Base-by-base conservation (phyloP, 1,284 basidiomycete genomes). In the Sphagnurus paluster region DNA sequence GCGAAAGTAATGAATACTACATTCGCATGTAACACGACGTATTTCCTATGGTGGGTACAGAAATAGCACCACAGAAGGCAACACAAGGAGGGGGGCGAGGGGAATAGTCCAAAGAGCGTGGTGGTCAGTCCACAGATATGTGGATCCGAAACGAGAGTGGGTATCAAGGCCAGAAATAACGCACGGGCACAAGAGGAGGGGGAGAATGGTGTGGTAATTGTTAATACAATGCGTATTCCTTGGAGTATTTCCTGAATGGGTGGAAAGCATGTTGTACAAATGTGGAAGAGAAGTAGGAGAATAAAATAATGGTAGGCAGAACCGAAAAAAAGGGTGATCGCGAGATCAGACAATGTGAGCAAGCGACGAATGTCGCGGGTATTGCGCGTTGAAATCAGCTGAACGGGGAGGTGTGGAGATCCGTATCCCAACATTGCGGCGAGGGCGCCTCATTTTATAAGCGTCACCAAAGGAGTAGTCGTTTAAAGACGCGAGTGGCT, bases 351-450 rank as follows among this genome's bases (percentile, higher is more conserved):
- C 49, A 38, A 59, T 49, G 26, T 56, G 56, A 48, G 54, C 56
- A 25, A 57, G 46, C 14, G 58, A 57, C 42, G 53, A 58, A 44
- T 63, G 63, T 39, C 62, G 62, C 34, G 57, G 53, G 54, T 63
- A 54, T 39, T 59, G 62, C 19, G 56, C 60, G 43, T 48, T 53
- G 39, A 63, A 37, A 33, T 64, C 62, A 17, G 60, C 57, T 30
- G 64, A 60, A 42, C 57, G 62, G 33, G 69, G 65, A 40, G 70
- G 62, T 26, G 70, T 66, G 21, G 72, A 75, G 32, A 75, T 70
- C 32, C 73, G 66, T 25, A 71, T 66, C 23, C 73, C 72, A 36
- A 67, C 68, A 49, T 65, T 68, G 46, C 58, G 62, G 48, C 59
- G 66, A 47, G 56, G 54, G 46, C 65, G 65, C 35, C 65, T 64